Evolutionary conservation across 768 basidiomycete genomes (phyloP), one percentile per base, ranked within the genome.

Genomic region (Exidia glandulosa): DNA sequence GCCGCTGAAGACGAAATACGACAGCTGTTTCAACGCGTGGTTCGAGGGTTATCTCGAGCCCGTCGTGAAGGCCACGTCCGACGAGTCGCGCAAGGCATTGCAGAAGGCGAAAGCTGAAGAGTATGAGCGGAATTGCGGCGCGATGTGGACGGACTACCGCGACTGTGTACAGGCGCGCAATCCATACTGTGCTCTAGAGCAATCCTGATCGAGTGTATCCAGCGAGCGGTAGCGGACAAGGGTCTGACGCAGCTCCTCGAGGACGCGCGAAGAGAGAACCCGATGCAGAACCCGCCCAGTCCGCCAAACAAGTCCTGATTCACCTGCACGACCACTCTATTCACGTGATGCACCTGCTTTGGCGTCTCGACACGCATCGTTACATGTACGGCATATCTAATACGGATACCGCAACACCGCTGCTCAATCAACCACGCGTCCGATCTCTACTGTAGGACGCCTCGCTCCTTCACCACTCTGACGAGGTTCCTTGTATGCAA

Each of bases 21-120:
- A 98, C 72, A 77, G 88, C 0, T 98, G 94, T 77, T 98, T 98
- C 76, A 96, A 96, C 67, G 83, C 88, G 7, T 97, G 94, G 95
- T 94, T 99, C 66, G 94, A 96, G 71, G 92, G 90, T 12, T 99
- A 97, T 71, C 83, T 97, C 27, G 88, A 93, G 67, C 93, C 93
- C 9, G 85, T 83, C 10, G 76, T 87, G 16, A 67, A 73, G 30
- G 67, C 68, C 32, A 60, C 66, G 19, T 73, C 32, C 66, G 77
- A 59, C 13, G 74, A 78, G 57, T 74, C 79, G 59, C 82, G 83
- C 54, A 74, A 78, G 16, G 80, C 76, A 50, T 85, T 87, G 66
- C 83, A 87, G 2, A 83, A 84, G 65, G 73, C 81, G 61, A 94
- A 94, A 72, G 90, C 91, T 4, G 86, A 87, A 45, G 90, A 95